Evolutionary conservation across 1,139 yeast species (phyloP), one percentile per base, ranked within the genome.

Genomic region (Pichia sp.): DNA sequence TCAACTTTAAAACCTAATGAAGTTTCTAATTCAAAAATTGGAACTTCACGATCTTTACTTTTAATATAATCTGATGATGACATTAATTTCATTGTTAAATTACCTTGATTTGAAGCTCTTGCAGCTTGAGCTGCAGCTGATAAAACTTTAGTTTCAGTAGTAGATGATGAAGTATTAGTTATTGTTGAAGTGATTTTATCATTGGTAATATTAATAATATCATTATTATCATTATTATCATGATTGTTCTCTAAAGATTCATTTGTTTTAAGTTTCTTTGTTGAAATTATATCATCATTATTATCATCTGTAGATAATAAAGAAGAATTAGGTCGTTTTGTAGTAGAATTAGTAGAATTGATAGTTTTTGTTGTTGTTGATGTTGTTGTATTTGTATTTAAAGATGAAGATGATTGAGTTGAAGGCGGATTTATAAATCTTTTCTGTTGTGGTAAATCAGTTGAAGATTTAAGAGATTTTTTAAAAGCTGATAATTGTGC

Each of bases 51-150:
- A 53, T 84, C 95, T 50, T 78, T 77, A 51, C 71, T 71, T 60
- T 80, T 82, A 50, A 92, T 81, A 60, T 80, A 86, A 60, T 90
- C 97, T 20, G 92, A 94, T 1, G 97, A 97, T 59, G 58, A 50
- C 62, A 60, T 59, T 31, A 61, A 49, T 41, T 60, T 51, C 50
- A 61, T 58, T 3, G 64, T 59, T 24, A 61, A 49, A 31, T 59
- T 53, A 29, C 47, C 47, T 16, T 40, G 37, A 7, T 31, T 32
- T 11, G 44, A n/a, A 4, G 44, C 38, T 16, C 41, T 39, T 24
- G 47, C 47, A 16, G 40, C 38, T 23, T 41, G 47, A 16, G 48
- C 46, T 8, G 48, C 43, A 24, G 35, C 41, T 23, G 30, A 24
- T 10, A 32, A 16, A 10, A 37, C 32, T 2, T 37, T 28, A 27